Evolutionary conservation across 495 filamentous ascomycete genomes (phyloP), one percentile per base, ranked within the genome.

Genomic region (Cudoniella acicularis): DNA sequence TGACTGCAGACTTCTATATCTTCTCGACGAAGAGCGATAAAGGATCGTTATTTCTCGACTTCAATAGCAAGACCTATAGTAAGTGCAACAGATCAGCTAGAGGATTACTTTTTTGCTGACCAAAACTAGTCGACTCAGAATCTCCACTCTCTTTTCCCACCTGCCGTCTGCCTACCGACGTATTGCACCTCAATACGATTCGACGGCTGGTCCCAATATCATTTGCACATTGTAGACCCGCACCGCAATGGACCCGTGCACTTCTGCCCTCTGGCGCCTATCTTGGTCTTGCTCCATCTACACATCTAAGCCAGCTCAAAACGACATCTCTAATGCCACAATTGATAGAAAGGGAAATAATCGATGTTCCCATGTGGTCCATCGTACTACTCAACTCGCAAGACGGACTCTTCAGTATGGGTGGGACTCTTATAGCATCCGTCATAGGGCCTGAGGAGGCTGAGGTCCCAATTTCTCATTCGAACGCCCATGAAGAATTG

Each of bases 151-250:
- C 36, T 1, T 52, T 60, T 22, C 57, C 57, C 8, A 60, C 49
- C 1, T 60, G 57, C 21, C 41, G 50, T 13, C 18, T 52, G 22
- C 57, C 57, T 22, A 60, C 9, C 9, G 57, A 60, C 17, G 40
- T 54, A 16, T 13, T 60, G 3, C 57, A 54, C 42, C 43, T 60
- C 13, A 25, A 25, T n/a, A 49, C 49, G 11, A 49, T 60, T 13
- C 13, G 25, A 22, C n/a, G 42, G 40, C 11, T 50, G 1, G 22
- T 60, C 9, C 41, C 50, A 11, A 54, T 54, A 6, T 47, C 40
- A 0, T 60, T 60, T 41, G 57, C 57, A 23, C 57, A 54, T 42
- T 60, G 57, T 23, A 53, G 50, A 46, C 57, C 57, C 36, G 20
- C 49, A 18, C 40, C 48, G 18, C 57, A 60, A 48, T 60, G 57